Conservation (phyloP, 352 stramenopile genomes). For the Globisporangium middletonii region DNA sequence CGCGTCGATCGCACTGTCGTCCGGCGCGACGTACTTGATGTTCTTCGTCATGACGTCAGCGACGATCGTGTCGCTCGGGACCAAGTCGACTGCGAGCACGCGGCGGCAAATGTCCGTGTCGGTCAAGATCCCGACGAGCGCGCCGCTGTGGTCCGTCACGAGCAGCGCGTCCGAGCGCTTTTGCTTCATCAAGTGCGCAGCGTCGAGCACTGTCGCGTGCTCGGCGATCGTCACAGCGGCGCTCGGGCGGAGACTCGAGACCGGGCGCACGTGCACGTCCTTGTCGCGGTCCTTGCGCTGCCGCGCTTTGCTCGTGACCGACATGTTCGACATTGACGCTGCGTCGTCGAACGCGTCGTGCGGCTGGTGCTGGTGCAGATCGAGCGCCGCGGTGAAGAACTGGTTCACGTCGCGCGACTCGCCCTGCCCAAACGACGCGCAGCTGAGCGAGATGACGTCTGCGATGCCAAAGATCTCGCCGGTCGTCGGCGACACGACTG, state of each 20-base stretch:
- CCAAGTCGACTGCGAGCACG: constrained; percentile 86
- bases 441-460: constrained; percentile 75
- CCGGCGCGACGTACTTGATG: constrained; percentile 92
- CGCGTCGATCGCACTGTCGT: constrained; percentile 94
- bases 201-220: constrained; percentile 81
- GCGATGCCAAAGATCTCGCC: constrained; percentile 75
- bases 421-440: constrained; percentile 61
- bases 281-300: constrained; percentile 77
- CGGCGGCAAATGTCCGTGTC: constrained; percentile 95
- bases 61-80: constrained; percentile 62
- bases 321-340: constrained; percentile 37
- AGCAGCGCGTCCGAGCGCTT: constrained; percentile 93
- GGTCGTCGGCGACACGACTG: constrained; percentile 83
- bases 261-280: constrained; percentile 66
- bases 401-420: constrained; percentile 71
- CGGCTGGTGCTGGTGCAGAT: constrained; percentile 34
- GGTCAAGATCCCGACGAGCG: constrained; percentile 93
- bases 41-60: constrained; percentile 93
- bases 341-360: constrained; percentile 48
- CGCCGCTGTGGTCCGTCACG: constrained; percentile 79
- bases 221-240: constrained; percentile 73
- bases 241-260: constrained; percentile 76
- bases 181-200: constrained; percentile 86
- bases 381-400: constrained; percentile 75
- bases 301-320: constrained; percentile 47